Conservation (phyloP, 2,329 filamentous ascomycete species). For the Verticillium zaregamsianum region DNA sequence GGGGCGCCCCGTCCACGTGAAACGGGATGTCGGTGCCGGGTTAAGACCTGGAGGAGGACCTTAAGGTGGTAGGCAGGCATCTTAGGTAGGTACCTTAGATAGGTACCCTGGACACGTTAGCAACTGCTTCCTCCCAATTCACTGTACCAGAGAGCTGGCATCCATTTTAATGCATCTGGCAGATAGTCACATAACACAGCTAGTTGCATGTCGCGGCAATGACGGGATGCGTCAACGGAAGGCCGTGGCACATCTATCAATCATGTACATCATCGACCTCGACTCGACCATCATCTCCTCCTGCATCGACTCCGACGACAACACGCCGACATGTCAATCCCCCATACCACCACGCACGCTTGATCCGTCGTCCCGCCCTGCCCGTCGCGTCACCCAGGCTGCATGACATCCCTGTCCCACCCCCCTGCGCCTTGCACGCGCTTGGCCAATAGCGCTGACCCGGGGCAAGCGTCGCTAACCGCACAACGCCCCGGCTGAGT, state of each 20-base stretch:
- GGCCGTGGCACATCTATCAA: too few relatives aligned
- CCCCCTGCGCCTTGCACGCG: neutral
- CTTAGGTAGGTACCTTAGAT: neutral
- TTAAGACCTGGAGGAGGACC: neutral
- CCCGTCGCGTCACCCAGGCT: neutral
- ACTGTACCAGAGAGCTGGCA: too few relatives aligned
- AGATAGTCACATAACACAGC: too few relatives aligned
- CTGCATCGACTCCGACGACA: neutral
- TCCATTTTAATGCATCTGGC: too few relatives aligned
- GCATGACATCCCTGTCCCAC: neutral
- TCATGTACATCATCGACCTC: too few relatives aligned
- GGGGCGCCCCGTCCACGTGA: neutral
- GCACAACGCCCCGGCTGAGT: neutral
- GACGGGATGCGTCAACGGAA: too few relatives aligned
- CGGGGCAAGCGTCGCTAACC: neutral
- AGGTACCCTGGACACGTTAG: too few relatives aligned
- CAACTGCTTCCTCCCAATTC: too few relatives aligned
- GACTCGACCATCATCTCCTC: neutral
- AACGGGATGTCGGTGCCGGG: neutral
- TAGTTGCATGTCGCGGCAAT: too few relatives aligned
- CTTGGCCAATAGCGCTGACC: neutral
- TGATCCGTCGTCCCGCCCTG: neutral
- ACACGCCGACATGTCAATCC: neutral
- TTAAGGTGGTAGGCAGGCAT: neutral
- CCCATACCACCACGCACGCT: neutral